Evolutionary conservation across 805 yeast genomes (phyloP), one percentile per base, ranked within the genome.

Genomic region (Kuraishia hungarica): DNA sequence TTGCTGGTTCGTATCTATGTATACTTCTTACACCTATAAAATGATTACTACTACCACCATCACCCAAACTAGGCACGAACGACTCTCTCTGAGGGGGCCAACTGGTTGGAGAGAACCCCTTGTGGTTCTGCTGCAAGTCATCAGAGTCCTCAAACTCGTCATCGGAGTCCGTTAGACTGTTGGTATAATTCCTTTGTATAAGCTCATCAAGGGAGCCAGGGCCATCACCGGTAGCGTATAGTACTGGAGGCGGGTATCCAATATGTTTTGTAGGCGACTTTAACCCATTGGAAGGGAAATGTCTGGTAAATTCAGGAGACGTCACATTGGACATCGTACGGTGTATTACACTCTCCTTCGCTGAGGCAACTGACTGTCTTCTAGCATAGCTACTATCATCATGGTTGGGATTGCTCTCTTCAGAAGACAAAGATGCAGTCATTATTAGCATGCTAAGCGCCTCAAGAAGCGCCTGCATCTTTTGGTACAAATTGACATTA

Each of bases 391-490:
- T 10, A 10, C 8, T 26, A 7, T 35, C 35, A 7, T 6, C 43
- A 15, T 17, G 43, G 3, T 3, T 15, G n/a, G 11, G n/a, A 13
- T 35, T 4, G 17, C 17, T 13, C 17, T 35, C 43, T 35, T 13
- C 43, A 3, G 43, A 15, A 15, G 43, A 35, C 3, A 17, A 35
- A 6, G 43, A 35, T 50, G 57, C 48, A 35, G 61, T 58, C 64
- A 71, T 66, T 15, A 71, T 63, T 52, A 71, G 56, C 8, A 68
- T 62, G 5, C 74, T 67, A 50, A 72, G 54, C 0, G 71, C 56
- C 39, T 64, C 61, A 2, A 73, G 67, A 39, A 70, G 55, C 15
- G 54, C 61, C 54, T 73, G 76, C 61, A 72, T 65, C 53, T 61
- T 62, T n/a, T 67, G 59, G 51, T 64, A 67, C 2, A 71, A 52